A percentile compares a stretch with the other conserved stretches of the same genome.
These are phyloP conservation scores for Blastomyces silverae DNA, from an alignment of 2,329 filamentous ascomycete genomes.

Conservation along the genomic window DNA sequence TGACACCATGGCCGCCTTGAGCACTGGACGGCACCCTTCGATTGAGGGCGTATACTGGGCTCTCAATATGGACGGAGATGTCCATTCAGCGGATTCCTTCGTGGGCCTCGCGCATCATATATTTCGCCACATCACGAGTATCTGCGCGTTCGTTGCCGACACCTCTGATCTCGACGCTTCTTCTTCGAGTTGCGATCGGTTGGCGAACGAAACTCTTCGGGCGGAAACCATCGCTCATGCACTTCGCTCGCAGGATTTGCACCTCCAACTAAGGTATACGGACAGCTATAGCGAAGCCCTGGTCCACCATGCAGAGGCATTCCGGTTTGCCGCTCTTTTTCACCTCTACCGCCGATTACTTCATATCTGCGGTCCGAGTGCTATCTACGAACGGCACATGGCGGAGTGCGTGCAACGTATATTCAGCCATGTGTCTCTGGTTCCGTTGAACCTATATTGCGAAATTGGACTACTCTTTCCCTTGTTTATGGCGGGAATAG, in stretches of 20 bases:
- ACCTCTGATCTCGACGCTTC: conserved; percentile 2
- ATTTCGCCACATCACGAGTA: conserved; percentile 19
- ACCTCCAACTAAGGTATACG: not conserved
- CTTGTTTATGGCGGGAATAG: conserved; percentile 1
- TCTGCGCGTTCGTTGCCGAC: conserved; percentile 20
- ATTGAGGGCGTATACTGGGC: conserved; percentile 13
- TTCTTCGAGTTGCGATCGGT: not conserved
- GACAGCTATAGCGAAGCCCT: not conserved
- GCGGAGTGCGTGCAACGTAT: conserved; percentile 1
- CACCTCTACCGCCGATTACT: not conserved
- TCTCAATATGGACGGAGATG: not conserved
- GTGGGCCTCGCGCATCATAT: conserved; percentile 19
- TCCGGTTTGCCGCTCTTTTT: not conserved
- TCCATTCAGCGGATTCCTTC: conserved; percentile 17
- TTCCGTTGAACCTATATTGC: conserved; percentile 4
- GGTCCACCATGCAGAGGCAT: not conserved
- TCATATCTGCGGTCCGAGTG: not conserved
- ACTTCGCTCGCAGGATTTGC: conserved; percentile 1
- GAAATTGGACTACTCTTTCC: not conserved
- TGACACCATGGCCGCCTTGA: conserved; percentile 20
- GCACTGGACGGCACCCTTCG: conserved; percentile 17
- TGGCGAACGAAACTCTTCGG: not conserved
- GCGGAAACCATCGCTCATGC: conserved; percentile 2
- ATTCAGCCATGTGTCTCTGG: not conserved
- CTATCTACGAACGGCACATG: conserved; percentile 2